These are phyloP conservation scores for Puccinia coronata DNA, from an alignment of 1,284 basidiomycete genomes.

Conservation along the genomic window DNA sequence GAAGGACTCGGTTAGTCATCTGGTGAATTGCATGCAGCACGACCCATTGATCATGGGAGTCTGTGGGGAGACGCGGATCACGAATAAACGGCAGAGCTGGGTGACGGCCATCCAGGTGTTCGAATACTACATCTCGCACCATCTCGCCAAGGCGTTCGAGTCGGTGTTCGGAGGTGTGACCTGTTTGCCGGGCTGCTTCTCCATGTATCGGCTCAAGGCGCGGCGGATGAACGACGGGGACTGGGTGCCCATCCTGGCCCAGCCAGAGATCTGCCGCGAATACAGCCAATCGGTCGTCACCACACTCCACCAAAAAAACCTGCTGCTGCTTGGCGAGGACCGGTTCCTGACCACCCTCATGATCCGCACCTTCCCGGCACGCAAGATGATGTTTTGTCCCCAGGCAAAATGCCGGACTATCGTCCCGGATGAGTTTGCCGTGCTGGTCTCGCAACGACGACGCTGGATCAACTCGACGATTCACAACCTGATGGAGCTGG, in stretches of 20 bases:
- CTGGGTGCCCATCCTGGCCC: conserved; percentile 96
- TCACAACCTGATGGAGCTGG: conserved; percentile 98
- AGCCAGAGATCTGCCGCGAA: conserved; percentile 95
- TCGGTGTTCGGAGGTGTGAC: conserved; percentile 99
- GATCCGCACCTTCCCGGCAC: conserved; percentile 84
- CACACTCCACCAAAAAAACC: conserved; percentile 96
- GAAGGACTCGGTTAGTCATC: conserved; percentile 77
- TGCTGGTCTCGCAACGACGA: conserved; percentile 92
- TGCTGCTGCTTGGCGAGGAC: conserved; percentile 94
- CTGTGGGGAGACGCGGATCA: conserved; percentile 96
- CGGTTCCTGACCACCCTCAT: conserved; percentile 95
- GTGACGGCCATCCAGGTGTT: conserved; percentile 93
- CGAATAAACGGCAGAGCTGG: conserved; percentile 97
- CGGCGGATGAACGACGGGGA: conserved; percentile 82
- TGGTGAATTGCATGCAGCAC: conserved; percentile 97
- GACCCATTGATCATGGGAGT: conserved; percentile 99
- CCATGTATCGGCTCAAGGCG: conserved; percentile 98
- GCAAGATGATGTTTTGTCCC: conserved; percentile 99
- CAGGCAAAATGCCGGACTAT: conserved; percentile 93
- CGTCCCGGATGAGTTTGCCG: conserved; percentile 89
- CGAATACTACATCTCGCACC: conserved; percentile 95
- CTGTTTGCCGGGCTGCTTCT: conserved; percentile 98
- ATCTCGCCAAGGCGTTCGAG: conserved; percentile 96
- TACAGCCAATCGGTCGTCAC: conserved; percentile 92
- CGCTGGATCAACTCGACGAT: conserved; percentile 99